phyloP scores from a whole-genome alignment of 2,329 filamentous ascomycete genomes.

The Byssothecium circinans region DNA sequence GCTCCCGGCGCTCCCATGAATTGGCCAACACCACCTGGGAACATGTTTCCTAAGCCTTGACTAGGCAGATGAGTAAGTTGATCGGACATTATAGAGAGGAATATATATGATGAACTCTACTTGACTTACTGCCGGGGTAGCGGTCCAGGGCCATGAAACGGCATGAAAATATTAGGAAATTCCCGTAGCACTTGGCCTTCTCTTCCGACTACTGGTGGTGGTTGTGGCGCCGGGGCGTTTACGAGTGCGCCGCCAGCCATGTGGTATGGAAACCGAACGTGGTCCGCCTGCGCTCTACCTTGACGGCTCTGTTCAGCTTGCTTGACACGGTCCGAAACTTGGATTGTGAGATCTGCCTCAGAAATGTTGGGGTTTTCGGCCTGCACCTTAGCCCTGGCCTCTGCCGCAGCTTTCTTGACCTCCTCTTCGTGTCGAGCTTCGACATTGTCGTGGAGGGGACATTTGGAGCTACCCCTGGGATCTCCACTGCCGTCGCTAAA shows the following conservation, averaged over 20 bases:
- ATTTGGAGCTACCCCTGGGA: constrained; percentile 37
- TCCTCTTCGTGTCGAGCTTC: constrained; percentile 65
- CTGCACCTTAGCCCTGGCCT: constrained; percentile 58
- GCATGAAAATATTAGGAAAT: too few relatives aligned
- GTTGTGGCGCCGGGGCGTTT: neutral
- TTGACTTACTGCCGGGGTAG: too few relatives aligned
- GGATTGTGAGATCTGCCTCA: constrained; percentile 54
- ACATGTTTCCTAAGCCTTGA: too few relatives aligned
- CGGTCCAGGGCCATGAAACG: too few relatives aligned
- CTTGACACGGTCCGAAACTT: constrained; percentile 57
- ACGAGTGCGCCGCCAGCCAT: constrained; percentile 23
- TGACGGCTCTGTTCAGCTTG: constrained; percentile 31
- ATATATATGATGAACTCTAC: too few relatives aligned
- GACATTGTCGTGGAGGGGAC: constrained; percentile 67
- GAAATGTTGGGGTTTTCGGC: constrained; percentile 64
- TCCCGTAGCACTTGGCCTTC: too few relatives aligned
- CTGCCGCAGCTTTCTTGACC: constrained; percentile 62
- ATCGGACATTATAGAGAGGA: too few relatives aligned
- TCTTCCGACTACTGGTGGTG: neutral
- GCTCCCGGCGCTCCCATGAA: too few relatives aligned
- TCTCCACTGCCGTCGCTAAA: constrained; percentile 59
- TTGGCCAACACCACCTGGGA: too few relatives aligned
- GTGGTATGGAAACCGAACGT: constrained; percentile 22
- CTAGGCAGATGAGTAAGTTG: too few relatives aligned
- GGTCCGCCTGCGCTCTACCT: constrained; percentile 14